Percentiles rank a stretch among this genome's conserved stretches.
Conservation (phyloP, 495 filamentous ascomycete species). For the Penicillium antarcticum region DNA sequence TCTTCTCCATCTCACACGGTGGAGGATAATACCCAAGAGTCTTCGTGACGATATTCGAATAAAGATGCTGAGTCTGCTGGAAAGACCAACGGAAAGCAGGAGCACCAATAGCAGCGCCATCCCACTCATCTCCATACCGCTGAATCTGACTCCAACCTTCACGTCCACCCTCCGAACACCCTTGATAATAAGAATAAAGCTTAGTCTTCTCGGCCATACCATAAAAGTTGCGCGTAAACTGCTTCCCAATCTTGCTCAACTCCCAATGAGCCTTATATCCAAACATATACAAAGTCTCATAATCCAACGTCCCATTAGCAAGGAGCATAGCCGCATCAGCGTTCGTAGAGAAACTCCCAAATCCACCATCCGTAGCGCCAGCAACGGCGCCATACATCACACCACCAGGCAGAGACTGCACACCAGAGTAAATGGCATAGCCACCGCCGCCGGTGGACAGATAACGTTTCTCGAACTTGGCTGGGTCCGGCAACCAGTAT, state of each 20-base stretch:
- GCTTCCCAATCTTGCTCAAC: constrained; percentile 32
- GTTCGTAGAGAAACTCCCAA: constrained; percentile 37
- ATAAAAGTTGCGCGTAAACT: constrained; percentile 31
- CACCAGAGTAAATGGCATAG: constrained; percentile 40
- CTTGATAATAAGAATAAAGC: constrained; percentile 51
- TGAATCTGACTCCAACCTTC: constrained; percentile 50
- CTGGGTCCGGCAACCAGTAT: constrained; percentile 36
- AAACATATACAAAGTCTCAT: constrained; percentile 40
- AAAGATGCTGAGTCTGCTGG: constrained; percentile 45
- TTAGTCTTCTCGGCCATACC: constrained; percentile 24
- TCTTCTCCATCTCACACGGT: constrained; percentile 43
- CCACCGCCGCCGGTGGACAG: constrained; percentile 43
- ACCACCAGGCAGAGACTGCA: constrained; percentile 26
- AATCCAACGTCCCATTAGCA: constrained; percentile 42
- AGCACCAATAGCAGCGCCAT: constrained; percentile 45
- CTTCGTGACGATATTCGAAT: constrained; percentile 35
- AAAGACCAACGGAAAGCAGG: constrained; percentile 47
- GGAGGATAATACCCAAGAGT: constrained; percentile 39
- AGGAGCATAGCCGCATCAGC: constrained; percentile 30
- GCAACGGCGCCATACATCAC: constrained; percentile 39
- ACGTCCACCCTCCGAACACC: constrained; percentile 52
- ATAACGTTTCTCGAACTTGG: constrained; percentile 37
- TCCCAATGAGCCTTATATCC: constrained; percentile 36
- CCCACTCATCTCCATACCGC: constrained; percentile 41
- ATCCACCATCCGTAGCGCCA: constrained; percentile 45